phyloP scores from a whole-genome alignment of 2,329 filamentous ascomycete genomes.

The Microsporum audouinii region DNA sequence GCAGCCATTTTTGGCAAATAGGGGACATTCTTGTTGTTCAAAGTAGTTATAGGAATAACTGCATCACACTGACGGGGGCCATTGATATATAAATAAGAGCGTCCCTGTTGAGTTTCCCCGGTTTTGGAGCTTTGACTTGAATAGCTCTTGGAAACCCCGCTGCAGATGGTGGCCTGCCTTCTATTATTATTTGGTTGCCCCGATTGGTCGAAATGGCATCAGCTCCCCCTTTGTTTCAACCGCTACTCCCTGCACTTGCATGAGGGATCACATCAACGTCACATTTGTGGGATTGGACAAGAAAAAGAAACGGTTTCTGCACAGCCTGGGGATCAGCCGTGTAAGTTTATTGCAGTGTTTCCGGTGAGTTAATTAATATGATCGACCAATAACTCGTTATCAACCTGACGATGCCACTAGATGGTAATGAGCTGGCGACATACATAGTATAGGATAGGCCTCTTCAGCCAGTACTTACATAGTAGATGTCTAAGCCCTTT shows the following conservation, averaged over 20 bases:
- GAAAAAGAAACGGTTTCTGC: not conserved
- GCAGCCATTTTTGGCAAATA: constrained; percentile 4
- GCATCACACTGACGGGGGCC: not conserved
- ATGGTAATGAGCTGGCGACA: not conserved
- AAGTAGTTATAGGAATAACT: not conserved
- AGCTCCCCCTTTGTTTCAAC: not conserved
- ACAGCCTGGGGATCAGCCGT: not conserved
- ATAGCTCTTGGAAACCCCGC: not conserved
- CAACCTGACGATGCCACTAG: not conserved
- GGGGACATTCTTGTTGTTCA: not conserved
- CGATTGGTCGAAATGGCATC: not conserved
- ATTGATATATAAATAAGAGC: not conserved
- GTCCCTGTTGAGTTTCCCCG: no score
- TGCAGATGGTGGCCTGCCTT: not conserved
- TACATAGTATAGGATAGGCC: no score
- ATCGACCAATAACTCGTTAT: not conserved
- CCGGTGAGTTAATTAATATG: not conserved
- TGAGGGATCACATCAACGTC: not conserved
- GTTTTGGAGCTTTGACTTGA: not conserved
- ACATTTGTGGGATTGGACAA: not conserved
- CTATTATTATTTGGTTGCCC: not conserved
- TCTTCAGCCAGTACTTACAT: no score
- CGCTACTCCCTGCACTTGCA: not conserved
- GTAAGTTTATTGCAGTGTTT: not conserved
- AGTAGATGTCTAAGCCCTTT: no score